Evolutionary conservation across 2,329 filamentous ascomycete species (phyloP).

Genomic region (Neonectria magnoliae): DNA sequence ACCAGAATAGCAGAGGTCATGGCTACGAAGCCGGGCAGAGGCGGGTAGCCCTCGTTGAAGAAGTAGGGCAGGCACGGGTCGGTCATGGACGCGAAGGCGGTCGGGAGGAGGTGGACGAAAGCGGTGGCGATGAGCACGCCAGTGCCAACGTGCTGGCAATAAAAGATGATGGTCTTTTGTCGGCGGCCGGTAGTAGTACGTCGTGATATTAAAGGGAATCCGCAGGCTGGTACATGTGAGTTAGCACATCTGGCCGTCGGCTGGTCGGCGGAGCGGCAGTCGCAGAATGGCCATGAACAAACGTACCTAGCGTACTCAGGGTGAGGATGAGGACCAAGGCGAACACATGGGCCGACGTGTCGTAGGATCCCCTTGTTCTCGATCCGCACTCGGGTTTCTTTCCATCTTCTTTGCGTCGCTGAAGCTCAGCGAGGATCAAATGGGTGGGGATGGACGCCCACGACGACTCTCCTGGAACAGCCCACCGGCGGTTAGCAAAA

Average conservation of each 20-base stretch:
- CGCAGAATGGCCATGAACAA: background rate
- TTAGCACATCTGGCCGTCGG: slow-evolving; percentile 2
- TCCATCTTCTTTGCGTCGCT: slow-evolving; percentile 55
- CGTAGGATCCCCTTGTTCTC: slow-evolving; percentile 65
- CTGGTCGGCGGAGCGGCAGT: background rate
- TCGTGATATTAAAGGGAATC: slow-evolving; percentile 72
- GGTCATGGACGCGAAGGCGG: slow-evolving; percentile 72
- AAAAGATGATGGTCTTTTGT: slow-evolving; percentile 70
- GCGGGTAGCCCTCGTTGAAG: slow-evolving; percentile 82
- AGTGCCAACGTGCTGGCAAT: slow-evolving; percentile 80
- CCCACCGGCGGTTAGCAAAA: slow-evolving; percentile 32
- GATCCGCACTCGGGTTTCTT: slow-evolving; percentile 64
- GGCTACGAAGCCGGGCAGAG: slow-evolving; percentile 82
- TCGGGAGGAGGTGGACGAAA: slow-evolving; percentile 80
- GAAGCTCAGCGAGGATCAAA: slow-evolving; percentile 62
- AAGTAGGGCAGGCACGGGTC: slow-evolving; percentile 79
- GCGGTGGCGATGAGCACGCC: slow-evolving; percentile 88
- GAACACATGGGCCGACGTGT: slow-evolving; percentile 73
- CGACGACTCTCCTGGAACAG: slow-evolving; percentile 43
- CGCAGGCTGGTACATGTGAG: slow-evolving; percentile 62
- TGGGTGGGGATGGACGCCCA: slow-evolving; percentile 64
- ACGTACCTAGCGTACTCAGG: slow-evolving; percentile 67
- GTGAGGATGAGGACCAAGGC: slow-evolving; percentile 73
- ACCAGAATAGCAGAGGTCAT: slow-evolving; percentile 86
- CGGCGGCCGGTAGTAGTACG: slow-evolving; percentile 66